phyloP scores from a whole-genome alignment of 1,284 basidiomycete species.

The Puccinia coronata region DNA sequence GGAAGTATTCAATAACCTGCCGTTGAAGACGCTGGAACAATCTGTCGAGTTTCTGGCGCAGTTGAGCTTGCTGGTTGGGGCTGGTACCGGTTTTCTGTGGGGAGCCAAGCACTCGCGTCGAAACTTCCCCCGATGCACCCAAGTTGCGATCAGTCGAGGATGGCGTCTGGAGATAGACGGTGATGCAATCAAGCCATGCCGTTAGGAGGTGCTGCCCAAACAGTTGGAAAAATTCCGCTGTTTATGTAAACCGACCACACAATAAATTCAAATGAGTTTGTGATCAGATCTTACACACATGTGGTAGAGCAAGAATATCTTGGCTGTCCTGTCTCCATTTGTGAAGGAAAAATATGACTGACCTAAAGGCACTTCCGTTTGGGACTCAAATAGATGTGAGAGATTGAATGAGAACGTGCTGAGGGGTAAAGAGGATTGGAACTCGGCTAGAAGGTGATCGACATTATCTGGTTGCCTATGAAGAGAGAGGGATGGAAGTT shows the following conservation, averaged over 20 bases:
- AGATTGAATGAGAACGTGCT: conserved; percentile 22
- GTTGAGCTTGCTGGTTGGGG: neutral
- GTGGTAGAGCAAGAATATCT: no score
- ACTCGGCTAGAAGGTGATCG: conserved; percentile 13
- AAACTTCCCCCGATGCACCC: neutral
- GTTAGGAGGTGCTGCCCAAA: conserved; percentile 11
- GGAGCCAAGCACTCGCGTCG: neutral
- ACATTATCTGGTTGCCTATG: conserved; percentile 14
- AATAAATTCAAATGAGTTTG: no score
- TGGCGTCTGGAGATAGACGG: neutral
- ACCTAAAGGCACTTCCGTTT: conserved; percentile 12
- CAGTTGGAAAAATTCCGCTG: conserved; percentile 23
- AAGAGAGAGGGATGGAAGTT: neutral
- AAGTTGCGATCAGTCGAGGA: neutral
- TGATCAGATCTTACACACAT: neutral
- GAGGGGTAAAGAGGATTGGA: conserved; percentile 28
- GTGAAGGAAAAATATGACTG: neutral
- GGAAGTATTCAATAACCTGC: neutral
- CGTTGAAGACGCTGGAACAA: neutral
- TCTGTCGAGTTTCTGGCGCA: neutral
- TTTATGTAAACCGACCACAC: no score
- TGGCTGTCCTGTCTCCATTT: neutral
- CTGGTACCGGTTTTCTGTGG: neutral
- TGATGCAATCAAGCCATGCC: conserved; percentile 13
- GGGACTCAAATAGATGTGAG: conserved; percentile 20